Conservation (phyloP, 2,329 filamentous ascomycete genomes). For the Aspergillus arachidicola region DNA sequence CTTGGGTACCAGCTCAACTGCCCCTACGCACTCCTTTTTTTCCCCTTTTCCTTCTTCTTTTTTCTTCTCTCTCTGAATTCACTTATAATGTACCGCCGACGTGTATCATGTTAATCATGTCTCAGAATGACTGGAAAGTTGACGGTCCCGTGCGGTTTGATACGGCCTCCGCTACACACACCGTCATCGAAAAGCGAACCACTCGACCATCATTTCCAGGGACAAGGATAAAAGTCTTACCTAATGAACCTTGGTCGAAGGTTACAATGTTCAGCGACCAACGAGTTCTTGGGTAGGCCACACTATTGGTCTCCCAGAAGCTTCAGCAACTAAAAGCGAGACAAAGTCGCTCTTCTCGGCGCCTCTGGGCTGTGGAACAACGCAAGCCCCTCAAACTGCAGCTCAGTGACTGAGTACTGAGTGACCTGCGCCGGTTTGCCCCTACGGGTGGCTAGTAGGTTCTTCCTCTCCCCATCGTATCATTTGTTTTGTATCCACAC, state of each 20-base stretch:
- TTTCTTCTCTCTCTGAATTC: not conserved
- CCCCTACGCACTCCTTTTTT: not conserved
- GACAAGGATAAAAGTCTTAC: constrained; percentile 1
- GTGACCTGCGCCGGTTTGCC: not conserved
- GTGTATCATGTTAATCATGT: not conserved
- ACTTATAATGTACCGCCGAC: not conserved
- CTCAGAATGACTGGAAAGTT: not conserved
- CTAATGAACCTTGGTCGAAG: not conserved
- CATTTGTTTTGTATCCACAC: constrained; percentile 6
- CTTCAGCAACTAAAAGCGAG: not conserved
- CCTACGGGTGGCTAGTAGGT: not conserved
- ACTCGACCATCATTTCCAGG: not conserved
- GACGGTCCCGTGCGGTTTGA: not conserved
- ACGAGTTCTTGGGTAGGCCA: not conserved
- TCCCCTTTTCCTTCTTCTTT: not conserved
- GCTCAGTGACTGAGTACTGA: not conserved
- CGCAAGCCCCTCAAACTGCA: not conserved
- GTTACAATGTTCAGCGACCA: not conserved
- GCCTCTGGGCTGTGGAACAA: constrained; percentile 7
- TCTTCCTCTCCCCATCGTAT: not conserved
- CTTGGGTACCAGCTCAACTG: not conserved
- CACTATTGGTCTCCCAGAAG: not conserved
- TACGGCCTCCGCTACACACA: not conserved
- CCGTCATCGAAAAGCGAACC: not conserved
- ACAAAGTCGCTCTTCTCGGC: not conserved